Evolutionary conservation across 2,329 filamentous ascomycete genomes (phyloP), one percentile per base, ranked within the genome.

Genomic region (Fusarium gaditjirri): DNA sequence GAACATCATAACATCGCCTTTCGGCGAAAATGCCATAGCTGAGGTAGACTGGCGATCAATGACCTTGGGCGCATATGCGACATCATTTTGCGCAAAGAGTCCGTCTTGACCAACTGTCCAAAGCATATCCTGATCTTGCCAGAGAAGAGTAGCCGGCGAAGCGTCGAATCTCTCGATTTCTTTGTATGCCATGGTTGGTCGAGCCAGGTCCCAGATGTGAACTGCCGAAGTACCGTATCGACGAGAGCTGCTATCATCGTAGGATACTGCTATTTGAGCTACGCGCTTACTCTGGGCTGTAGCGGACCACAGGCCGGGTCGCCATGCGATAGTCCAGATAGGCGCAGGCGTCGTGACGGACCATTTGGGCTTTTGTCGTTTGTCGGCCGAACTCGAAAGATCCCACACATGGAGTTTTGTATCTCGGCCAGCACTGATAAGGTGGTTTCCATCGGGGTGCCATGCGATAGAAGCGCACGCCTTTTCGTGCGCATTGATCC

Each of bases 161-260:
- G 78, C 83, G 27, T 88, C 86, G 70, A 91, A 92, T 42, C 86
- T 81, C 65, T 90, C 87, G 50, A 92, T 86, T 73, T 91, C 88
- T 71, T 91, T 91, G 76, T 90, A 92, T 0, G 90, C 90, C 83
- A 92, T 86, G 3, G 89, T 88, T 3, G 90, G 89, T 36, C 91
- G 84, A 11, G 89, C 90, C n/a, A 93, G 80, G 76, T 93, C 91
- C 90, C 90, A 93, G 25, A 92, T 84, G 62, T 92, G 90, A 19
- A 92, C 88, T 0, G 86, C 83, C 33, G 85, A 87, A 46, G 88
- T 87, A 44, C 89, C 89, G 58, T 86, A 86, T 13, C 86, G 84
- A 62, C 85, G 86, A 46, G 84, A 79, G 72, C 85, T 86, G 44
- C 83, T 83, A 72, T 89, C 89, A 65, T 91, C 87, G 75, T 92